These are phyloP conservation scores for Clitoria ternatea DNA, from an alignment of 306 rosid species.

Conservation along the genomic window DNA sequence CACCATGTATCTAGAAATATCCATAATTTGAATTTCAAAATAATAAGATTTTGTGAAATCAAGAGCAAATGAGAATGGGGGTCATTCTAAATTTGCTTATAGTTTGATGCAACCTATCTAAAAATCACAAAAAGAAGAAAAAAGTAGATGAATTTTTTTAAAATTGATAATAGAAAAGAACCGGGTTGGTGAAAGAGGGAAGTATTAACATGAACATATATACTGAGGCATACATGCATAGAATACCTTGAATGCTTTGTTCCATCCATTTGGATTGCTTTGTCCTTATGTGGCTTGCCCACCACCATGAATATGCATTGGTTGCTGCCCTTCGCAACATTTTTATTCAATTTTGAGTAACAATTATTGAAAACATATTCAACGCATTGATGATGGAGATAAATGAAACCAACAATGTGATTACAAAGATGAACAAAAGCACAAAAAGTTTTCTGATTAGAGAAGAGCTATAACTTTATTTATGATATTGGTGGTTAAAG, in stretches of 20 bases:
- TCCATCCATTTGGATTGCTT: conserved; percentile 99
- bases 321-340: conserved; percentile 96
- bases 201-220: neutral
- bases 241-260: conserved; percentile 89
- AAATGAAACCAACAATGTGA: conserved; percentile 7
- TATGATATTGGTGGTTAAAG: conserved; percentile 6
- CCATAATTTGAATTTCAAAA: neutral
- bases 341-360: conserved; percentile 21
- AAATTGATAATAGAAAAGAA: neutral
- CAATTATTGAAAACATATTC: conserved; percentile 24
- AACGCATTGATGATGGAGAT: conserved; percentile 21
- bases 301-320: conserved; percentile 98
- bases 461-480: neutral
- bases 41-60: neutral
- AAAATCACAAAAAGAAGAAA: neutral
- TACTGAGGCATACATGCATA: conserved; percentile 42
- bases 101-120: no score
- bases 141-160: neutral
- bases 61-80: neutral
- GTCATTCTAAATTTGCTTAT: neutral
- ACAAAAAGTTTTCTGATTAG: neutral
- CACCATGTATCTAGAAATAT: neutral
- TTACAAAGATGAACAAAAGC: neutral
- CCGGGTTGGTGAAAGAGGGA: neutral
- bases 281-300: conserved; percentile 97